These are phyloP conservation scores for Babesia microti DNA, from an alignment of 169 alveolate genomes.

Conservation along the genomic window DNA sequence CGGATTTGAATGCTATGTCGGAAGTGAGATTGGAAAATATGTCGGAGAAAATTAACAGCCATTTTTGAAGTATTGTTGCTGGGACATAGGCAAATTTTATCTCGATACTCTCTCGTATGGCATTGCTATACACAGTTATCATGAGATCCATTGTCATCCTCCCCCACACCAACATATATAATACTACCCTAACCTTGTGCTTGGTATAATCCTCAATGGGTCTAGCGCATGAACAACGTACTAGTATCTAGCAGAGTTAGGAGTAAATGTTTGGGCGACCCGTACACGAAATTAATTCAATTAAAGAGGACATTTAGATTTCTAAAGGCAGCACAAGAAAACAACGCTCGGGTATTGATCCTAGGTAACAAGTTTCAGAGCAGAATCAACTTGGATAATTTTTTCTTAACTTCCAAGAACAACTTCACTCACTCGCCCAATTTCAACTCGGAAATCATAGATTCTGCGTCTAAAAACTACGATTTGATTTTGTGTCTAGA, in stretches of 20 bases:
- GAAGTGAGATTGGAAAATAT: too few relatives aligned
- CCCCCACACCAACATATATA: too few relatives aligned
- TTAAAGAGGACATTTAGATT: slow-evolving; percentile 51
- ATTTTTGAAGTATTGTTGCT: too few relatives aligned
- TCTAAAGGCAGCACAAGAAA: slow-evolving; percentile 39
- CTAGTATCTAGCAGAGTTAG: slow-evolving; percentile 42
- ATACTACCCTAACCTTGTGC: too few relatives aligned
- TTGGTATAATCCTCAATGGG: too few relatives aligned
- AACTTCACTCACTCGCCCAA: slow-evolving; percentile 6
- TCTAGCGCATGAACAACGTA: slow-evolving; percentile 31
- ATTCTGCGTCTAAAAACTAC: slow-evolving; percentile 41
- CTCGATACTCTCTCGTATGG: too few relatives aligned
- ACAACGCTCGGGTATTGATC: slow-evolving; percentile 45
- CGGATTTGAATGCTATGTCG: too few relatives aligned
- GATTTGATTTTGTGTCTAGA: slow-evolving; percentile 58
- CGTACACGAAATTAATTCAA: slow-evolving; percentile 51
- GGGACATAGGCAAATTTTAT: too few relatives aligned
- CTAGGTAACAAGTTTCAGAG: slow-evolving; percentile 43
- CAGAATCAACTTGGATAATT: slow-evolving; percentile 25
- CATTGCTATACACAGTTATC: too few relatives aligned
- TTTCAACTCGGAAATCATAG: slow-evolving; percentile 32
- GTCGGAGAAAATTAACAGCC: too few relatives aligned
- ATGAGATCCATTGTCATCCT: too few relatives aligned
- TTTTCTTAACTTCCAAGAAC: slow-evolving; percentile 11
- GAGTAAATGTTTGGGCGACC: slow-evolving; percentile 51